Percentiles rank a stretch among this genome's conserved stretches.
Conservation (phyloP, 305 asterid genomes). For the Andrographis paniculata region DNA sequence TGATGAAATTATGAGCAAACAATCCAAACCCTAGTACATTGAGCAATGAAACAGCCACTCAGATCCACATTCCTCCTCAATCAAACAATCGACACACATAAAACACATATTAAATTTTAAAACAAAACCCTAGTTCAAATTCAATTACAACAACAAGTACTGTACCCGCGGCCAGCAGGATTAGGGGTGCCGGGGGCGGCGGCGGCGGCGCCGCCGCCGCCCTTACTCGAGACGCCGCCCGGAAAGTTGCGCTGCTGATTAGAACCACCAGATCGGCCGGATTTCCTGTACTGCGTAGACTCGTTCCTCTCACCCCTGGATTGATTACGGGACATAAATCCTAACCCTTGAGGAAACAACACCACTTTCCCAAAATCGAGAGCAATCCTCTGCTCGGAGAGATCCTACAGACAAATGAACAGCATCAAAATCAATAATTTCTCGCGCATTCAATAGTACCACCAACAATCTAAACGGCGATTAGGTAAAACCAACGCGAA, state of each 20-base stretch:
- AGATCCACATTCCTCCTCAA: conserved; percentile 9
- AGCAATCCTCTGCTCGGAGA: conserved; percentile 14
- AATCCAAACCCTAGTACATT: conserved; percentile 29
- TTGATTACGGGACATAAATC: conserved; percentile 64
- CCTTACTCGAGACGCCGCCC: conserved; percentile 42
- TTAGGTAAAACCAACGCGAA: conserved; percentile 5
- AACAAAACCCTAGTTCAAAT: conserved; percentile 21
- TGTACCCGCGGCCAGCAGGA: conserved; percentile 42
- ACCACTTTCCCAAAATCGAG: conserved; percentile 24
- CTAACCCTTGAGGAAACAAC: conserved; percentile 33
- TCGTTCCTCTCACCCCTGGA: conserved; percentile 66
- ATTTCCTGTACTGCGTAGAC: conserved; percentile 47
- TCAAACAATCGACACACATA: conserved; percentile 5
- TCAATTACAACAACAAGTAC: conserved; percentile 5
- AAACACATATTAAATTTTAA: conserved; percentile 4
- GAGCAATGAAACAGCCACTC: conserved; percentile 10
- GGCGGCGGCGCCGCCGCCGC: conserved; percentile 67
- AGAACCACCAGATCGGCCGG: conserved; percentile 55
- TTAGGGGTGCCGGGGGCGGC: conserved; percentile 31
- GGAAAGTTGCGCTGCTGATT: conserved; percentile 42
- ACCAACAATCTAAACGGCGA: conserved; percentile 10
- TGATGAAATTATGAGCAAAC: conserved; percentile 6
- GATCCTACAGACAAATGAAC: conserved; percentile 48
- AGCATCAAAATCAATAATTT: conserved; percentile 13
- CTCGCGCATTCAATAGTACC: conserved; percentile 9